Conservation (phyloP, 805 yeast genomes). For the Zygotorulaspora chibaensis region DNA sequence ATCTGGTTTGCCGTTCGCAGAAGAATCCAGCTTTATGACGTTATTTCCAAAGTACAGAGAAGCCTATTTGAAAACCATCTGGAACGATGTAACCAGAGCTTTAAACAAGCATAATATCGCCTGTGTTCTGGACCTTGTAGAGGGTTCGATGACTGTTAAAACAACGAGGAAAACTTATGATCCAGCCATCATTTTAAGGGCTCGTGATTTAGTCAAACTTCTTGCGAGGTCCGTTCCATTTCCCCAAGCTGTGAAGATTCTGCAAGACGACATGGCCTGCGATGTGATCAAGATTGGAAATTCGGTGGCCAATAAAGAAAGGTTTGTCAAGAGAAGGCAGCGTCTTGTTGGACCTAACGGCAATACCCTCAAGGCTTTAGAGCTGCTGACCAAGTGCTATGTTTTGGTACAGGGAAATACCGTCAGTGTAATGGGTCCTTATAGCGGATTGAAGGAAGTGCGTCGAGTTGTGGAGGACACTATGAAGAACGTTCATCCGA, state of each 20-base stretch:
- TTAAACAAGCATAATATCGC: slow-evolving; percentile 69
- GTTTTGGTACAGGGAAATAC: slow-evolving; percentile 96
- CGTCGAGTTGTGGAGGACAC: slow-evolving; percentile 96
- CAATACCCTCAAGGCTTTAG: slow-evolving; percentile 92
- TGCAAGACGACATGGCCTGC: slow-evolving; percentile 90
- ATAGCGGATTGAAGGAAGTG: slow-evolving; percentile 83
- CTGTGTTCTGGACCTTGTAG: slow-evolving; percentile 86
- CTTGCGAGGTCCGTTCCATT: slow-evolving; percentile 95
- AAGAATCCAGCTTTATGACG: slow-evolving; percentile 92
- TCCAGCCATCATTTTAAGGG: slow-evolving; percentile 89
- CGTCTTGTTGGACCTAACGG: slow-evolving; percentile 96
- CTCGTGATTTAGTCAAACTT: slow-evolving; percentile 89
- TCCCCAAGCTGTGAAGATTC: slow-evolving; percentile 89
- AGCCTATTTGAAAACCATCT: slow-evolving; percentile 75
- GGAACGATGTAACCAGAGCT: slow-evolving; percentile 89
- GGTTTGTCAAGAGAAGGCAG: slow-evolving; percentile 94
- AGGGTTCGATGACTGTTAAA: slow-evolving; percentile 95
- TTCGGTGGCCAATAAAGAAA: slow-evolving; percentile 81
- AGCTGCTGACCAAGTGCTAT: slow-evolving; percentile 90
- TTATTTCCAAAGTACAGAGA: slow-evolving; percentile 96
- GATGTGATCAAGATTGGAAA: slow-evolving; percentile 94
- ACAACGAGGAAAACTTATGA: slow-evolving; percentile 95
- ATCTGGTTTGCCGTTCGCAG: slow-evolving; percentile 86
- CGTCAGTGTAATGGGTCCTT: slow-evolving; percentile 95
- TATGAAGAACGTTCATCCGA: slow-evolving; percentile 96